phyloP scores from a whole-genome alignment of 176 grass and related monocot genomes.

The barley (Hordeum vulgare) region DNA sequence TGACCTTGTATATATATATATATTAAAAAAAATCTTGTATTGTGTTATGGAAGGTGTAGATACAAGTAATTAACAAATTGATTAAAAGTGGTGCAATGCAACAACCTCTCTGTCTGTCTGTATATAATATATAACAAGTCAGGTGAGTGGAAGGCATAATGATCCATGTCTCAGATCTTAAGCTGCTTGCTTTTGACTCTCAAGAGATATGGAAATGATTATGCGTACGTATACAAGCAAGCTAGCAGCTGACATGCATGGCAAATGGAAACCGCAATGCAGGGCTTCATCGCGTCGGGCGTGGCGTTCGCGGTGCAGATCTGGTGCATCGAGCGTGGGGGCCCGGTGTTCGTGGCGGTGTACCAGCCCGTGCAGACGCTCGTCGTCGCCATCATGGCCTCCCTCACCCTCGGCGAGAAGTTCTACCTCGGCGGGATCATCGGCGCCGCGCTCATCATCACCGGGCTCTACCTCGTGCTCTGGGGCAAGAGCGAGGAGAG shows the following conservation, averaged over 20 bases:
- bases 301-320: conserved; percentile 95
- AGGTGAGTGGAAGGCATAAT: neutral
- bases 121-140: no score
- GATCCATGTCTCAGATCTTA: neutral
- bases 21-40: no score
- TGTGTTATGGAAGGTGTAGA: no score
- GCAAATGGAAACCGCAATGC: neutral
- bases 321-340: conserved; percentile 97
- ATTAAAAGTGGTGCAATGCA: conserved; percentile 28
- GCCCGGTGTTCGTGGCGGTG: conserved; percentile 93
- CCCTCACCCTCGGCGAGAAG: conserved; percentile 19
- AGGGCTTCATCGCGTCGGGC: conserved; percentile 94
- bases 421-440: conserved; percentile 55
- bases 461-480: conserved; percentile 80
- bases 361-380: conserved; percentile 98
- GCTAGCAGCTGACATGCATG: conserved; percentile 37
- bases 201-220: neutral
- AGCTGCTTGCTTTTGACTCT: neutral
- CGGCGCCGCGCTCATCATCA: conserved; percentile 77
- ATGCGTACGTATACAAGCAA: neutral
- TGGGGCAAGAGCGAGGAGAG: conserved; percentile 93
- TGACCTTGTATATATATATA: no score
- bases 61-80: no score
- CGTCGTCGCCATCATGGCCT: conserved; percentile 89
- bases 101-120: no score